phyloP scores from a whole-genome alignment of 73 alveolate species.

The Durusdinium trenchii region DNA sequence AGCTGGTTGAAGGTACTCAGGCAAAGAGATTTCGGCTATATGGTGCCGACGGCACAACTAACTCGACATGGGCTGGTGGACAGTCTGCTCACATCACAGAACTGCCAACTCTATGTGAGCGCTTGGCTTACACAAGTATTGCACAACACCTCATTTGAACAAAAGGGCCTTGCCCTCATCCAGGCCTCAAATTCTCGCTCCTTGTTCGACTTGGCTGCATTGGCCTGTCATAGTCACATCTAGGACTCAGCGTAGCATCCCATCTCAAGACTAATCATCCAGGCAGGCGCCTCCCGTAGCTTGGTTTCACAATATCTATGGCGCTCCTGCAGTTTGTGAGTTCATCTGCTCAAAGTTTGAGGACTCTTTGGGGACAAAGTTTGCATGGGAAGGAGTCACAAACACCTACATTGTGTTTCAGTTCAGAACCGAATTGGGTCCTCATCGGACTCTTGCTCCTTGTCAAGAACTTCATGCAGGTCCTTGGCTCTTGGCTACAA shows the following conservation, averaged over 20 bases:
- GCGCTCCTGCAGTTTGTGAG: slow-evolving; percentile 34
- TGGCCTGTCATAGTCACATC: slow-evolving; percentile 14
- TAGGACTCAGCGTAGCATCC: background rate
- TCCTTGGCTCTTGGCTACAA: background rate
- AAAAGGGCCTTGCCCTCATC: background rate
- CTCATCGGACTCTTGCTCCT: slow-evolving; percentile 83
- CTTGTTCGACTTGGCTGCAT: slow-evolving; percentile 37
- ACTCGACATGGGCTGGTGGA: too few relatives aligned
- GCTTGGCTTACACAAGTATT: background rate
- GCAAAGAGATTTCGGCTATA: too few relatives aligned
- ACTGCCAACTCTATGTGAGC: too few relatives aligned
- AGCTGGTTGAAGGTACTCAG: too few relatives aligned
- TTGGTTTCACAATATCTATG: slow-evolving; percentile 60
- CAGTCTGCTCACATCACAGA: too few relatives aligned
- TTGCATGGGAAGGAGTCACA: background rate
- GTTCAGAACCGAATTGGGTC: background rate
- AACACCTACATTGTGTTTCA: too few relatives aligned
- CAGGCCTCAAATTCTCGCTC: slow-evolving; percentile 42
- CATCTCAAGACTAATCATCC: background rate
- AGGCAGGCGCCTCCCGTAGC: background rate
- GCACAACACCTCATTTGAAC: background rate
- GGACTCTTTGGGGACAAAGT: background rate
- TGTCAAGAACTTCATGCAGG: slow-evolving; percentile 73
- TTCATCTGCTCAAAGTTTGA: background rate
- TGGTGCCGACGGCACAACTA: too few relatives aligned